Conservation (phyloP, 73 alveolate genomes). For the Stentor coeruleus region DNA sequence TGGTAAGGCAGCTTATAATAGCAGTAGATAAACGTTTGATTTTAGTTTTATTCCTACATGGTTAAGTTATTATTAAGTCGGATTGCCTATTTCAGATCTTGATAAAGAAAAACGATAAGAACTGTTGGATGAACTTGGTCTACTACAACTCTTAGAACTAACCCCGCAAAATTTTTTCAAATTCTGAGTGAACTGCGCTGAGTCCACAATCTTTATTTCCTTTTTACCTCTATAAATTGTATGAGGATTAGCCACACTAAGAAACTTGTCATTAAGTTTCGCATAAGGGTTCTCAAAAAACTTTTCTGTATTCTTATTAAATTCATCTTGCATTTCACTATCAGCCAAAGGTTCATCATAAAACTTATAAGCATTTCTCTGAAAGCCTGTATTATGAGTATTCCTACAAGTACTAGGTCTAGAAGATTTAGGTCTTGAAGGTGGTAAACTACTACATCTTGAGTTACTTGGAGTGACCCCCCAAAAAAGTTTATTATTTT, state of each 20-base stretch:
- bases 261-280: background rate
- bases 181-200: background rate
- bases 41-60: background rate
- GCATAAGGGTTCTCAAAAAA: background rate
- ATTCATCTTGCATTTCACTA: background rate
- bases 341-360: background rate
- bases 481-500: too few species aligned
- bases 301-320: background rate
- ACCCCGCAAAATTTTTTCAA: background rate
- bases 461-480: conserved; percentile 20
- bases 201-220: background rate
- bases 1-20: background rate
- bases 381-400: background rate
- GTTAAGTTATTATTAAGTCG: background rate
- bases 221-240: background rate
- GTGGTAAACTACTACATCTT: background rate
- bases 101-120: background rate
- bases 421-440: background rate
- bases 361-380: background rate
- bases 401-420: background rate
- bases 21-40: background rate
- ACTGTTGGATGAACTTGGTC: too few species aligned
- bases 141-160: background rate
- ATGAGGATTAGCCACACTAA: background rate
- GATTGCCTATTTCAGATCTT: background rate